Evolutionary conservation across 1,284 basidiomycete genomes (phyloP).

Genomic region (Entoloma clypeatum): DNA sequence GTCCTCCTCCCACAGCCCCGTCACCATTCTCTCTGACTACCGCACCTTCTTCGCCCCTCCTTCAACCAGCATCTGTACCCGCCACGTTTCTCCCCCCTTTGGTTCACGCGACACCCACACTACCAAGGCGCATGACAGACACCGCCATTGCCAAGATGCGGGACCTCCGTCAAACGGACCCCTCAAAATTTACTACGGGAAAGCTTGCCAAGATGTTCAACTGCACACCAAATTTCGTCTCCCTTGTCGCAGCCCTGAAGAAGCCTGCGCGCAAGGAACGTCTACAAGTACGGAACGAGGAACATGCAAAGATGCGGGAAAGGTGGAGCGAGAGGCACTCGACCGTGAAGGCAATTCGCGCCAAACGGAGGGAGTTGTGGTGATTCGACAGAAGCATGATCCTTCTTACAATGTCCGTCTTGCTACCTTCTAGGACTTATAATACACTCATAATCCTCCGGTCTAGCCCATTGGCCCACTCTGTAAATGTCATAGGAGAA

Average conservation of each 20-base stretch:
- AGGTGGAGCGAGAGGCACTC: conserved; percentile 60
- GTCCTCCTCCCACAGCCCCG: conserved; percentile 69
- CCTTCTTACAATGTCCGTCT: conserved; percentile 7
- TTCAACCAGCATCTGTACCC: conserved; percentile 35
- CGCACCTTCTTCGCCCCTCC: conserved; percentile 64
- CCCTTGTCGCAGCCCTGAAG: conserved; percentile 51
- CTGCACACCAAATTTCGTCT: conserved; percentile 53
- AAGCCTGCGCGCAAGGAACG: conserved; percentile 40
- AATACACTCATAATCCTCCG: conserved; percentile 1
- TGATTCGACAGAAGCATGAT: conserved; percentile 28
- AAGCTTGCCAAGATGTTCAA: conserved; percentile 57
- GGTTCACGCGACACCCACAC: conserved; percentile 37
- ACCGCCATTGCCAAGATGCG: conserved; percentile 54
- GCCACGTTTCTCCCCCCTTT: conserved; percentile 39
- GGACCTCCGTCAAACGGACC: conserved; percentile 49
- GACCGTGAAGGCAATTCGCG: conserved; percentile 49
- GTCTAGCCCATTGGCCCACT: too few relatives aligned
- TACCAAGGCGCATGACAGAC: conserved; percentile 42
- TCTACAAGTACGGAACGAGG: conserved; percentile 34
- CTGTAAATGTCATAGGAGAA: too few relatives aligned
- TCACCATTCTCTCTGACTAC: conserved; percentile 66
- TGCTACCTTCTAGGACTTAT: neutral
- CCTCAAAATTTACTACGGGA: conserved; percentile 45
- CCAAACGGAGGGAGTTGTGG: conserved; percentile 58
- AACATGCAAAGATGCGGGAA: conserved; percentile 39